Evolutionary conservation across 1,284 basidiomycete genomes (phyloP).

Genomic region (Rhizopogon hawkerae): DNA sequence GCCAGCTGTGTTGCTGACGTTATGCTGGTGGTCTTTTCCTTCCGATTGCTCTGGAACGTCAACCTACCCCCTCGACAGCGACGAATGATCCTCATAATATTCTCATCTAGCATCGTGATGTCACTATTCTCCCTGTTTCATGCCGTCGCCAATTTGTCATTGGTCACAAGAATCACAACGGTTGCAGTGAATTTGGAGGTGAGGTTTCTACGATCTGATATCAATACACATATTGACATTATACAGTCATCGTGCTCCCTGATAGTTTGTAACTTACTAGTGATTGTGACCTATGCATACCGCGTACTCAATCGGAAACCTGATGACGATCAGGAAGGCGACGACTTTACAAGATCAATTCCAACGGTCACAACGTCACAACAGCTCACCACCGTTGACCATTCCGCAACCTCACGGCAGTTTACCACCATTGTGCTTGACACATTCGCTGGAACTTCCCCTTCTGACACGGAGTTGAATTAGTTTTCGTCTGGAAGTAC

Average conservation of each 20-base stretch:
- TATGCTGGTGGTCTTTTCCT: constrained; percentile 9
- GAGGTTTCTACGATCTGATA: neutral
- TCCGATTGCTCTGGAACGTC: constrained; percentile 13
- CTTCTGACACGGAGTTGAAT: neutral
- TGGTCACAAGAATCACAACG: no score
- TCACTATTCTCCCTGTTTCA: constrained; percentile 7
- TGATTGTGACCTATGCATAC: constrained; percentile 10
- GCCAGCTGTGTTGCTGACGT: constrained; percentile 6
- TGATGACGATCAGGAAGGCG: constrained; percentile 8
- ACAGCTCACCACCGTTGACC: constrained; percentile 21
- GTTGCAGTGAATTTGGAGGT: constrained; percentile 10
- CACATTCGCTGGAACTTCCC: neutral
- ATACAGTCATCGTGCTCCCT: neutral
- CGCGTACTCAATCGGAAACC: neutral
- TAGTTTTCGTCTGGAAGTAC: neutral
- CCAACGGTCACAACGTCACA: neutral
- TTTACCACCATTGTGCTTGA: neutral
- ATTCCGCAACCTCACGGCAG: neutral
- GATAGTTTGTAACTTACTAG: constrained; percentile 13
- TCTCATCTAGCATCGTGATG: constrained; percentile 11
- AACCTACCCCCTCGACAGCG: constrained; percentile 13
- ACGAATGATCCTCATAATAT: constrained; percentile 12
- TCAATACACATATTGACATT: neutral
- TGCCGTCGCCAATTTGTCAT: neutral
- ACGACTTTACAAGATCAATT: constrained; percentile 5